phyloP scores from a whole-genome alignment of 768 basidiomycete species.

The Serendipita sp. region DNA sequence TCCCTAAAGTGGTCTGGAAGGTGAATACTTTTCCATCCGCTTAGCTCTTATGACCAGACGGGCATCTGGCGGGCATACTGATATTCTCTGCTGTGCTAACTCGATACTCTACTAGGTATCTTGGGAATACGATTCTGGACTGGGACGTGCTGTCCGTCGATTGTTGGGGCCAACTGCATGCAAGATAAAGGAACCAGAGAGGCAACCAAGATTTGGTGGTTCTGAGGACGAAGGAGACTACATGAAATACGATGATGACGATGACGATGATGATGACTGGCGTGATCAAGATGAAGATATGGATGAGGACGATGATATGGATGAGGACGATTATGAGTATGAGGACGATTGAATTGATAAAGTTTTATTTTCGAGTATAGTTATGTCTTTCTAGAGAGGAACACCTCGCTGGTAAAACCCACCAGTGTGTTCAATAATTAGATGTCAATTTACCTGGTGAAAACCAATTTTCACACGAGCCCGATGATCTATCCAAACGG shows the following conservation, averaged over 20 bases:
- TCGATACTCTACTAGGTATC: neutral
- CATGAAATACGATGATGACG: neutral
- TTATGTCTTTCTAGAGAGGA: too few relatives aligned
- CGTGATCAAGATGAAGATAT: neutral
- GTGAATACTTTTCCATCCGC: neutral
- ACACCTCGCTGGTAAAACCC: too few relatives aligned
- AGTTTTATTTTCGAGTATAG: too few relatives aligned
- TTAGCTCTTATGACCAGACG: neutral
- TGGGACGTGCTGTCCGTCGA: neutral
- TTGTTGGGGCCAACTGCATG: neutral
- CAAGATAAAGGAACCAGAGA: neutral
- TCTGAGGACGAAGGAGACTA: neutral
- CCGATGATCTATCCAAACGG: too few relatives aligned
- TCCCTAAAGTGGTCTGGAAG: neutral
- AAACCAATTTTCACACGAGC: neutral
- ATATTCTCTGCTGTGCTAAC: neutral
- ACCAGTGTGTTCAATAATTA: neutral
- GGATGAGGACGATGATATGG: neutral
- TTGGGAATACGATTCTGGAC: neutral
- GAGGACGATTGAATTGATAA: too few relatives aligned
- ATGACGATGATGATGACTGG: neutral
- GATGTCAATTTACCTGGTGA: neutral
- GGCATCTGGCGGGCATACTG: neutral
- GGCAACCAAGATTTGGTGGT: neutral
- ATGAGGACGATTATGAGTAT: too few relatives aligned